Percentiles rank a stretch among this genome's conserved stretches.
These are phyloP conservation scores for Paramecium caudatum DNA, from an alignment of 73 alveolate genomes.

Conservation along the genomic window DNA sequence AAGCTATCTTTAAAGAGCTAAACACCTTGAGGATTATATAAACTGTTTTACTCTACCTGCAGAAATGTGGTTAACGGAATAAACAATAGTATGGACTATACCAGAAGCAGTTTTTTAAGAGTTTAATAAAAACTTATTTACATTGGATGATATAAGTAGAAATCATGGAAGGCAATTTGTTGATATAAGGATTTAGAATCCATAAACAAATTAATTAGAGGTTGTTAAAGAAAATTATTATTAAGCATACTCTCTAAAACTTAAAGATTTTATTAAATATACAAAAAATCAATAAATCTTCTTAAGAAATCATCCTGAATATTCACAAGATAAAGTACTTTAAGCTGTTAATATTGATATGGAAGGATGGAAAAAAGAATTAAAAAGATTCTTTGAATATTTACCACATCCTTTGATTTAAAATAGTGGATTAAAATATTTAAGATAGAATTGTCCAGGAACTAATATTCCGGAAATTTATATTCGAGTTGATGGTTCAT, in stretches of 20 bases:
- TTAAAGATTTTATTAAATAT: background rate
- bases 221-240: background rate
- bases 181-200: background rate
- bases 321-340: slow-evolving; percentile 18
- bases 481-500: slow-evolving; percentile 77
- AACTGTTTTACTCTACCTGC: background rate
- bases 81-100: background rate
- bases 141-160: background rate
- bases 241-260: background rate
- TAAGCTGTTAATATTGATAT: slow-evolving; percentile 85
- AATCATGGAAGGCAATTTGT: background rate
- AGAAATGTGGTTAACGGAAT: background rate
- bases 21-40: background rate
- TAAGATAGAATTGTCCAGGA: slow-evolving; percentile 81
- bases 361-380: slow-evolving; percentile 81
- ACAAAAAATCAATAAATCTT: background rate
- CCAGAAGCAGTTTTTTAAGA: background rate
- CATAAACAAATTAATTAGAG: background rate
- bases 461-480: slow-evolving; percentile 83
- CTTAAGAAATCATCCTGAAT: background rate
- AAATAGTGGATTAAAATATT: slow-evolving; percentile 75
- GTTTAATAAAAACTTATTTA: background rate
- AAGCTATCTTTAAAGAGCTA: background rate
- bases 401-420: slow-evolving; percentile 75
- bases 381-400: slow-evolving; percentile 65